Base-by-base conservation (phyloP, 768 basidiomycete genomes). In the Boletellus ananiceps region DNA sequence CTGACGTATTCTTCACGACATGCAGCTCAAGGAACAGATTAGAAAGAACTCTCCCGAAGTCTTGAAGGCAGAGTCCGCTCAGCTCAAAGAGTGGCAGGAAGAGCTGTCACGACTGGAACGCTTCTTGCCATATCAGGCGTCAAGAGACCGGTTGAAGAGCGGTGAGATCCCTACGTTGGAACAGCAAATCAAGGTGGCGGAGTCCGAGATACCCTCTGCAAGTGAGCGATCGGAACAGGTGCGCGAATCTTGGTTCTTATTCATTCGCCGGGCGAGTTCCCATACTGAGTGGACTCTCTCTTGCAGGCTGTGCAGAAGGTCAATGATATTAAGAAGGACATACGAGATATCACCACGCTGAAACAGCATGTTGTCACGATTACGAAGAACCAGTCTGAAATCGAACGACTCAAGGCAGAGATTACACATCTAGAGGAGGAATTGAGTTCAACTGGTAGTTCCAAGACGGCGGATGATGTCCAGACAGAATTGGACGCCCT, bases 401-500 rank as follows among this genome's bases (percentile, higher is more conserved):
- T 82, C 32, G 74, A 79, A 46, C 73, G 73, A 13, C 74, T 91
- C 15, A 73, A 76, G 45, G 70, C 76, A 36, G 89, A 93, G 34
- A 78, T 86, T 39, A 53, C 64, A 8, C 70, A 73, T 40, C 70
- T 93, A 39, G 90, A 96, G 66, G 70, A 71, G 40, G 81, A 87
- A 40, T 75, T 99, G 14, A 70, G 76, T 16, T 69, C 77, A 7
- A 83, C 83, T 2, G 94, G 93, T 2, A 86, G 85, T 31, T 78
- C 80, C 13, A 89, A 83, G 67, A 93, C 93, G 1, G 79, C 81
- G 1, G 88, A 92, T 40, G 93, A 94, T 40, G 85, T 97, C 14
- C 88, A 97, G 64, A 69, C 58, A 21, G 85, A 96, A 60, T 72
- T 96, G 6, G 81, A 86, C 47, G 68, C 70, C 2, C 63, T 94